A percentile compares a stretch with the other conserved stretches of the same genome.
Evolutionary conservation across 2,329 filamentous ascomycete species (phyloP).

Genomic region (Xylariaceae sp.): DNA sequence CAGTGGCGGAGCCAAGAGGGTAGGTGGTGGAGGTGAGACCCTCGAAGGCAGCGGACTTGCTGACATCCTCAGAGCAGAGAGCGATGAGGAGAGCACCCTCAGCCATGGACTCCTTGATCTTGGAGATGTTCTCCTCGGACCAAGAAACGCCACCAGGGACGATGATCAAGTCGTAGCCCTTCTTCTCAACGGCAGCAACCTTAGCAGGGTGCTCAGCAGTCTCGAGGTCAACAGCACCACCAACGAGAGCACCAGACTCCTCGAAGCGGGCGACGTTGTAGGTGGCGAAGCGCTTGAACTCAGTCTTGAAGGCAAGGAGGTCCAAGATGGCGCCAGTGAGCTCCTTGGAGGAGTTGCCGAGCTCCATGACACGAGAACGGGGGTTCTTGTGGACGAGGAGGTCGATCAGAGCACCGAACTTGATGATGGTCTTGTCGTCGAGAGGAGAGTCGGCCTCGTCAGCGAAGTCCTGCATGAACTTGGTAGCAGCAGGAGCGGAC

Average conservation of each 20-base stretch:
- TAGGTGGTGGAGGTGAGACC: background rate
- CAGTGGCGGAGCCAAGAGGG: background rate
- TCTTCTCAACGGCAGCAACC: background rate
- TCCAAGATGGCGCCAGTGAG: background rate
- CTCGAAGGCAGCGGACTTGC: background rate
- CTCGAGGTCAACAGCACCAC: background rate
- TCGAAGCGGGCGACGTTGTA: conserved; percentile 3
- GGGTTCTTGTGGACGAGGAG: conserved; percentile 16
- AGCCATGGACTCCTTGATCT: background rate
- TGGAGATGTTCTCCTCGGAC: background rate
- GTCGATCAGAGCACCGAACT: conserved; percentile 1
- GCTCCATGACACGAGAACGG: conserved; percentile 4
- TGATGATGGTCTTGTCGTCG: background rate
- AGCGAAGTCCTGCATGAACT: background rate
- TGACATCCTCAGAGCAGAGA: background rate
- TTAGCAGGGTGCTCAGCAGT: background rate
- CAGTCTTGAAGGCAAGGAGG: background rate
- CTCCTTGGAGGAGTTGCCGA: background rate
- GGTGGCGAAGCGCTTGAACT: conserved; percentile 4
- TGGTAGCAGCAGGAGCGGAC: background rate
- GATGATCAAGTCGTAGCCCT: conserved; percentile 2
- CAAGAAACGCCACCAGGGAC: background rate
- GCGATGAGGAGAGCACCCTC: background rate
- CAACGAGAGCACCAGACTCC: background rate
- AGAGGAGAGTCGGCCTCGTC: background rate